Percentiles rank a stretch among this genome's conserved stretches.
Evolutionary conservation across 2,329 filamentous ascomycete genomes (phyloP).

Genomic region (Fusarium sterilihyphosum): DNA sequence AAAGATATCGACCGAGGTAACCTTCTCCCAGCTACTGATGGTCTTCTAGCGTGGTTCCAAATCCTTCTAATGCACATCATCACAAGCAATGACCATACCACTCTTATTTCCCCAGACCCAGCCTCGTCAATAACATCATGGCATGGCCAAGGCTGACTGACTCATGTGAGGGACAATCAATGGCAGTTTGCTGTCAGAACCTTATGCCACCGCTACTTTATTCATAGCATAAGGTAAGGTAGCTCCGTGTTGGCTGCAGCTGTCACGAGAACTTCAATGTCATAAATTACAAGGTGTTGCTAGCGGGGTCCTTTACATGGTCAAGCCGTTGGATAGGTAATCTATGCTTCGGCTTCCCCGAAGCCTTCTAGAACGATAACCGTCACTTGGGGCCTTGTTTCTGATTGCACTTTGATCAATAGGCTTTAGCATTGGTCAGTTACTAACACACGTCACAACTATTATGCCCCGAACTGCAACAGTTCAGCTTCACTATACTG

Average conservation of each 20-base stretch:
- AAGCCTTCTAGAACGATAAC: conserved; percentile 29
- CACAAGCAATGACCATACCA: conserved; percentile 10
- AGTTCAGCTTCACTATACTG: neutral
- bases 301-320: neutral
- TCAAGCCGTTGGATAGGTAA: neutral
- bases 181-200: neutral
- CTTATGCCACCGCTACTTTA: neutral
- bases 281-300: conserved; percentile 11
- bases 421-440: neutral
- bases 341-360: conserved; percentile 29
- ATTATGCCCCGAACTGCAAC: neutral
- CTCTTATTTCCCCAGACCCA: conserved; percentile 24
- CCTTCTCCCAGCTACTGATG: neutral
- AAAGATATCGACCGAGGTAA: neutral
- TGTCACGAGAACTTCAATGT: conserved; percentile 11
- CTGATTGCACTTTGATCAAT: neutral
- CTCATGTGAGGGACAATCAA: neutral
- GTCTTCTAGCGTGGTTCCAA: conserved; percentile 25
- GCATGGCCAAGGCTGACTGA: neutral
- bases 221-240: neutral
- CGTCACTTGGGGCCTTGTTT: neutral
- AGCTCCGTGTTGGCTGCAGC: neutral
- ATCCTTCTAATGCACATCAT: conserved; percentile 33
- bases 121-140: conserved; percentile 2
- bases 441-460: neutral